These are phyloP conservation scores for Fusarium proliferatum DNA, from an alignment of 2,329 filamentous ascomycete genomes.

Conservation along the genomic window DNA sequence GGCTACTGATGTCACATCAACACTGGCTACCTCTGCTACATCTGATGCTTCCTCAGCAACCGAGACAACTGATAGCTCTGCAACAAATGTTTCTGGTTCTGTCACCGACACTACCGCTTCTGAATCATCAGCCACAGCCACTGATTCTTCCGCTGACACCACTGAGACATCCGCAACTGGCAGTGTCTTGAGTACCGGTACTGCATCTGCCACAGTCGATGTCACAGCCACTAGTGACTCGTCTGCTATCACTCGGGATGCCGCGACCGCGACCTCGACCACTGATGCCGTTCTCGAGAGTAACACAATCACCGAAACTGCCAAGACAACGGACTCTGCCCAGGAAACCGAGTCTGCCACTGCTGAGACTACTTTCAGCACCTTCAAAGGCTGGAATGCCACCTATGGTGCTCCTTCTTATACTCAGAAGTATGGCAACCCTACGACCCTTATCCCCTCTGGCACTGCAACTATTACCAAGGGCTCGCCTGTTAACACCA, in stretches of 20 bases:
- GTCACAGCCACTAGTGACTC: background rate
- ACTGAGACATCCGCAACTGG: background rate
- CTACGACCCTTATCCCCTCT: conserved; percentile 4
- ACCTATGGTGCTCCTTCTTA: conserved; percentile 15
- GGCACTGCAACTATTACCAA: conserved; percentile 1
- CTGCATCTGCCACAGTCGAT: background rate
- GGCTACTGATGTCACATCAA: conserved; percentile 31
- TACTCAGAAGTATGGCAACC: conserved; percentile 16
- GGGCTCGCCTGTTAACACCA: conserved; percentile 22
- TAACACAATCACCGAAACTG: background rate
- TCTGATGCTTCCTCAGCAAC: background rate
- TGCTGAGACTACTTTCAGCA: conserved; percentile 20
- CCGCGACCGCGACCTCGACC: background rate
- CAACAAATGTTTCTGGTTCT: conserved; percentile 26
- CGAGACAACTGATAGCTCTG: conserved; percentile 33
- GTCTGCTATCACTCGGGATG: background rate
- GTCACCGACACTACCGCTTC: background rate
- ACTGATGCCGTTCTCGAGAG: background rate
- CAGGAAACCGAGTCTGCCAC: conserved; percentile 8
- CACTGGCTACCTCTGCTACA: background rate
- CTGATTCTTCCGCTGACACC: conserved; percentile 1
- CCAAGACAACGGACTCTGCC: background rate
- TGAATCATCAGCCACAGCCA: background rate
- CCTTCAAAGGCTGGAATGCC: conserved; percentile 32
- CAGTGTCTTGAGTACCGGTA: background rate